These are phyloP conservation scores for Diaporthe citrichinensis DNA, from an alignment of 2,329 filamentous ascomycete species.

Conservation along the genomic window DNA sequence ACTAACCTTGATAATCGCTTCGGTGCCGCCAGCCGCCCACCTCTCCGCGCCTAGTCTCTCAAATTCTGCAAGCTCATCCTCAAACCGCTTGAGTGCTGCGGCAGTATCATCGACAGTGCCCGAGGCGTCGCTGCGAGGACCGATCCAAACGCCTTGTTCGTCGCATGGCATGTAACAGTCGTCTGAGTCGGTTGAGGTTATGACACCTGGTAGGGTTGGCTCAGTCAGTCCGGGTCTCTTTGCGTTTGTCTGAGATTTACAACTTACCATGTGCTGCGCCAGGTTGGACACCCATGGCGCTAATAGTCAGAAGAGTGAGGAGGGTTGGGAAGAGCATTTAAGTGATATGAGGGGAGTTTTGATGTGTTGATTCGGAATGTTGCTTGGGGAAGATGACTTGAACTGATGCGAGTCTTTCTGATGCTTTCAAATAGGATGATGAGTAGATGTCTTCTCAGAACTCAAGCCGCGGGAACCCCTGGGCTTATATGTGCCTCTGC, in stretches of 20 bases:
- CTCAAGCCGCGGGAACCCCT: background rate
- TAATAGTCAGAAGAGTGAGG: conserved; percentile 15
- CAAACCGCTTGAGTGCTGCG: conserved; percentile 17
- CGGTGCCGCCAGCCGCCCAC: background rate
- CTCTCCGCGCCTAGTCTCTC: conserved; percentile 14
- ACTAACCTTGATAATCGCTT: background rate
- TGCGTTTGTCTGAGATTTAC: background rate
- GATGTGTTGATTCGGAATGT: background rate
- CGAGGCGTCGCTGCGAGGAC: background rate
- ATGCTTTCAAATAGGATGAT: background rate
- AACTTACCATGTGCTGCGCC: conserved; percentile 14
- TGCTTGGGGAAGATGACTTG: background rate
- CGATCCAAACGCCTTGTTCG: conserved; percentile 29
- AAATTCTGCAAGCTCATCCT: conserved; percentile 21
- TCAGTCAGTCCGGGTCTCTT: background rate
- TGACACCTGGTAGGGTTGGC: background rate
- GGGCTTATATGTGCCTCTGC: background rate
- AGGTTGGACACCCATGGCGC: conserved; percentile 25
- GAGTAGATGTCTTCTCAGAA: background rate
- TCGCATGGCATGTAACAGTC: conserved; percentile 33
- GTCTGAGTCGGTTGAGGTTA: background rate
- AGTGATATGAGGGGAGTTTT: background rate
- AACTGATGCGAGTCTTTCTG: background rate
- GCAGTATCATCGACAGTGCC: background rate
- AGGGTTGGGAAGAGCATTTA: conserved; percentile 17